Percentiles rank a stretch among this genome's conserved stretches.
phyloP scores from a whole-genome alignment of 2,329 filamentous ascomycete species.

The Ophiostoma angusticollis region DNA sequence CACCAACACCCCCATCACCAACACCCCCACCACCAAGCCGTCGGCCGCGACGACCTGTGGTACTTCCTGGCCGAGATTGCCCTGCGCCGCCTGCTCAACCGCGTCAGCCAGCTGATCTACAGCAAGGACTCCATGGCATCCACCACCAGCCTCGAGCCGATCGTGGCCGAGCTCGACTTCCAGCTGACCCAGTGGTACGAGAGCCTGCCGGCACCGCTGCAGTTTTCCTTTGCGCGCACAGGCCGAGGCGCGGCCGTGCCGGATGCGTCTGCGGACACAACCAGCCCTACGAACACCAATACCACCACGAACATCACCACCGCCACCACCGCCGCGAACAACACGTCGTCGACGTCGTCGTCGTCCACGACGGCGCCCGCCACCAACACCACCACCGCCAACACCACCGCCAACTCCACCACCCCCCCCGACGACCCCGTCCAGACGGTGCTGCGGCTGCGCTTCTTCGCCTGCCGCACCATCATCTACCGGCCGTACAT shows the following conservation, averaged over 20 bases:
- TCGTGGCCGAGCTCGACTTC: constrained; percentile 69
- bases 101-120: constrained; percentile 69
- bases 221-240: constrained; percentile 60
- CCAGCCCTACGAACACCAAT: too few species aligned
- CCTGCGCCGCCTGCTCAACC: constrained; percentile 60
- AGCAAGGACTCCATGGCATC: constrained; percentile 59
- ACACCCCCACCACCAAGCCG: constrained; percentile 15
- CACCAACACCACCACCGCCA: too few species aligned
- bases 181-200: constrained; percentile 80
- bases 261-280: too few species aligned
- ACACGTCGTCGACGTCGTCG: too few species aligned
- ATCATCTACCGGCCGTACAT: constrained; percentile 82
- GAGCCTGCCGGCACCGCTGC: constrained; percentile 57
- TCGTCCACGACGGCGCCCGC: background rate
- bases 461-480: constrained; percentile 75
- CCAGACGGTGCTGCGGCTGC: constrained; percentile 64
- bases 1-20: background rate
- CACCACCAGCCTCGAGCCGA: constrained; percentile 60
- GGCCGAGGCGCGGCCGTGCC: background rate
- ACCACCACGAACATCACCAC: too few species aligned
- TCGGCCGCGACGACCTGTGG: constrained; percentile 68
- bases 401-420: background rate
- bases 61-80: constrained; percentile 79
- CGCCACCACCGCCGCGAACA: too few species aligned
- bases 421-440: constrained; percentile 42